Evolutionary conservation across 768 basidiomycete genomes (phyloP).

Genomic region (Suillus luteus): DNA sequence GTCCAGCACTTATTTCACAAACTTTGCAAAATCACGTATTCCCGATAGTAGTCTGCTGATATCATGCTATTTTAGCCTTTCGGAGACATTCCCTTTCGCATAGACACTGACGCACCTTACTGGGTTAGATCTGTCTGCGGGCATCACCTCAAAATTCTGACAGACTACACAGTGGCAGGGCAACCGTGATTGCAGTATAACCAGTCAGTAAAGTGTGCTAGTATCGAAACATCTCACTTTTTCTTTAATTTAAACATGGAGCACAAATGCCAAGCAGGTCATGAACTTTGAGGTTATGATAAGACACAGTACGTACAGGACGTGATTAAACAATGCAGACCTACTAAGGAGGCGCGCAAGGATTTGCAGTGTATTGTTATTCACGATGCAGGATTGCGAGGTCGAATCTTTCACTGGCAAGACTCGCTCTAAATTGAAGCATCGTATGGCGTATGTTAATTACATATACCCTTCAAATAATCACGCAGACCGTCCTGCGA

Average conservation of each 20-base stretch:
- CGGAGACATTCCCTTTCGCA: too few relatives aligned
- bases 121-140: too few relatives aligned
- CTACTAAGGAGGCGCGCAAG: too few relatives aligned
- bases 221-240: too few relatives aligned
- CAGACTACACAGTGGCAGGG: too few relatives aligned
- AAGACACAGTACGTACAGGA: neutral
- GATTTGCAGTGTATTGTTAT: too few relatives aligned
- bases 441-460: conserved; percentile 16
- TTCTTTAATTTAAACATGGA: neutral
- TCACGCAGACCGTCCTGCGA: conserved; percentile 41
- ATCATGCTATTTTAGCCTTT: neutral
- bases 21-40: neutral
- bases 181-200: too few relatives aligned
- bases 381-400: too few relatives aligned
- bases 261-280: neutral
- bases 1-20: neutral
- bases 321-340: conserved; percentile 50
- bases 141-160: too few relatives aligned
- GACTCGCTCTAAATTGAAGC: neutral
- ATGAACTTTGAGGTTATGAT: neutral
- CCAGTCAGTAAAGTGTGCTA: too few relatives aligned
- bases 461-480: conserved; percentile 40
- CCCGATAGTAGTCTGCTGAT: neutral
- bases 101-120: too few relatives aligned
- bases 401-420: neutral